Base-by-base conservation (phyloP, 306 rosid genomes). In the Luffa acutangula region DNA sequence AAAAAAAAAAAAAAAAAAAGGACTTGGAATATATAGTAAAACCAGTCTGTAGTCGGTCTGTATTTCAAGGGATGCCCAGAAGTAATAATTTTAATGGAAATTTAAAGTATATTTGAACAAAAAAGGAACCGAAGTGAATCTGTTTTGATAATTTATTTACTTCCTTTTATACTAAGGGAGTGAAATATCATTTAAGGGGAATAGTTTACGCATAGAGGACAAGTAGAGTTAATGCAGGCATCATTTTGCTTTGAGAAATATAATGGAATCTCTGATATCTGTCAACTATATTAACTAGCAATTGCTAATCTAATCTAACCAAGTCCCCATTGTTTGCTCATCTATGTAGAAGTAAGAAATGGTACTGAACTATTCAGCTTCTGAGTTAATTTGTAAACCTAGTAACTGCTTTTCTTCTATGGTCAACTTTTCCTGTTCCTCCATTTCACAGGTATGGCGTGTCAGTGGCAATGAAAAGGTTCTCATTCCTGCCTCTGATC, bases 381-480 rank as follows among this genome's bases (percentile, higher is more conserved):
- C 5, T 34, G 33, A 46, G 69, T 60, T 54, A 56, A 33, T 81
- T 66, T 59, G 41, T 70, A 60, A 59, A 46, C 62, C 80, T 67
- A 31, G 57, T 39, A 58, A 74, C 81, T 78, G 20, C 65, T 75
- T 78, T 46, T 82, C 76, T 76, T 83, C 12, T 9, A 39, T 76
- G 36, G 79, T 80, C 79, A 82, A 87, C 58, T 53, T 60, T 79
- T 69, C 45, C 79, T 72, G 83, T 56, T 70, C 77, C 89, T 79
- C 78, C 78, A 51, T 80, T 85, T 52, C 73, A 70, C 85, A 96
- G 99, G 93, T 96, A 80, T 96, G 99, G 98, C 91, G 93, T 73
- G 97, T 91, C 80, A 91, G 85, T 85, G 89, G 93, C 62, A 87
- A 82, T 86, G 94, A 93, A 87, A 91, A 96, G 87, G 66, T 87